These are phyloP conservation scores for Ramichloridium luteum DNA, from an alignment of 2,329 filamentous ascomycete species.

Conservation along the genomic window DNA sequence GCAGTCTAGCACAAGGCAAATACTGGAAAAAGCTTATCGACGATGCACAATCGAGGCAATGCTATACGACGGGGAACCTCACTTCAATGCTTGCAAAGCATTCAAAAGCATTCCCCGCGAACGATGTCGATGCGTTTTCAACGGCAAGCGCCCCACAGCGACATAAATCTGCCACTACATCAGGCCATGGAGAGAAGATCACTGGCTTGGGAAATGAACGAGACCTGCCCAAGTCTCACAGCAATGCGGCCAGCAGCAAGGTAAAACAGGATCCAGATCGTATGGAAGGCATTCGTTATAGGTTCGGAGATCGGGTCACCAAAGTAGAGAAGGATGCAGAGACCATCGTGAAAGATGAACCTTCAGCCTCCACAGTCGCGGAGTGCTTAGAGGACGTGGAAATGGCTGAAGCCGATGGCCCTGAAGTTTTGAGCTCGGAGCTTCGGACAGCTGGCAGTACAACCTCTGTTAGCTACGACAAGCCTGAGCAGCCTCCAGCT, in stretches of 20 bases:
- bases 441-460: background rate
- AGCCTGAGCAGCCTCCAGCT: no score
- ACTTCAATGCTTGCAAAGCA: constrained; percentile 42
- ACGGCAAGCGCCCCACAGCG: background rate
- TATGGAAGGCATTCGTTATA: constrained; percentile 27
- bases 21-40: constrained; percentile 83
- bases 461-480: no score
- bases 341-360: constrained; percentile 3
- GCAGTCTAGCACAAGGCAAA: constrained; percentile 71
- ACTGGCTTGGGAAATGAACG: constrained; percentile 11
- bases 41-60: constrained; percentile 60
- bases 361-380: background rate
- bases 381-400: constrained; percentile 18
- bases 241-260: background rate
- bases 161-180: no score
- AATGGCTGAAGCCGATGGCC: constrained; percentile 22
- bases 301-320: constrained; percentile 20
- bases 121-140: constrained; percentile 8
- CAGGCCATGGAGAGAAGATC: no score
- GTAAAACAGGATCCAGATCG: constrained; percentile 22
- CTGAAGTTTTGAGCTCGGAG: constrained; percentile 2
- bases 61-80: constrained; percentile 62
- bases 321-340: constrained; percentile 13
- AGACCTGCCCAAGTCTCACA: background rate
- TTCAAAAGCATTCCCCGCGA: constrained; percentile 30